phyloP scores from a whole-genome alignment of 257 asterid genomes.

The Catharanthus roseus region DNA sequence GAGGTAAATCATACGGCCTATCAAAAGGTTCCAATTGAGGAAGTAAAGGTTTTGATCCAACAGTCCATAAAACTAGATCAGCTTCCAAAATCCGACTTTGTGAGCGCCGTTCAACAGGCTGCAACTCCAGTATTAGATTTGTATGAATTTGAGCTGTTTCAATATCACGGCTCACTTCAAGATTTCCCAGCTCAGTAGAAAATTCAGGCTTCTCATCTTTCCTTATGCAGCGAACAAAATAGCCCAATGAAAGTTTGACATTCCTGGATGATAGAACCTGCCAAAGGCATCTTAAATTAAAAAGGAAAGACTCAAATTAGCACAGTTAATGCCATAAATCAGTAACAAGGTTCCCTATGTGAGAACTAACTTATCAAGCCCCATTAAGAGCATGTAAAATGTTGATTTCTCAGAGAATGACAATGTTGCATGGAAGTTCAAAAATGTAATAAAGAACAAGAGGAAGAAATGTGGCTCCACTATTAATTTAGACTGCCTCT shows the following conservation, averaged over 20 bases:
- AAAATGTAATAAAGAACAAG: background rate
- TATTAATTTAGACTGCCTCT: too few species aligned
- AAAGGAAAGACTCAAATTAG: background rate
- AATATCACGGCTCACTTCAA: conserved; percentile 24
- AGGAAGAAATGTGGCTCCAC: too few species aligned
- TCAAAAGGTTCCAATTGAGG: conserved; percentile 46
- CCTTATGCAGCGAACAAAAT: conserved; percentile 63
- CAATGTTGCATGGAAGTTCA: background rate
- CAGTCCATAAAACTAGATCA: conserved; percentile 90
- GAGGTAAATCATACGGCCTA: conserved; percentile 55
- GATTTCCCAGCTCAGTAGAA: conserved; percentile 24
- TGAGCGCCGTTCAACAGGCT: conserved; percentile 66
- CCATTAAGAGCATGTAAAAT: background rate
- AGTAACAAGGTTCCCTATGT: background rate
- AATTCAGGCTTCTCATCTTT: conserved; percentile 28
- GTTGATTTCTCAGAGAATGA: too few species aligned
- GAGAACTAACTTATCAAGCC: background rate
- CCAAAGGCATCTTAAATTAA: conserved; percentile 5
- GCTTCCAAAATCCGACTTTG: conserved; percentile 50
- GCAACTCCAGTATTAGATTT: conserved; percentile 61
- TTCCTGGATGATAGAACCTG: conserved; percentile 91
- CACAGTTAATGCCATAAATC: background rate
- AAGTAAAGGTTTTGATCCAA: conserved; percentile 80
- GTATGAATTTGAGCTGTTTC: conserved; percentile 31
- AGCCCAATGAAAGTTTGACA: conserved; percentile 79